Evolutionary conservation across 352 stramenopile species (phyloP).

Genomic region (Globisporangium emineosum): DNA sequence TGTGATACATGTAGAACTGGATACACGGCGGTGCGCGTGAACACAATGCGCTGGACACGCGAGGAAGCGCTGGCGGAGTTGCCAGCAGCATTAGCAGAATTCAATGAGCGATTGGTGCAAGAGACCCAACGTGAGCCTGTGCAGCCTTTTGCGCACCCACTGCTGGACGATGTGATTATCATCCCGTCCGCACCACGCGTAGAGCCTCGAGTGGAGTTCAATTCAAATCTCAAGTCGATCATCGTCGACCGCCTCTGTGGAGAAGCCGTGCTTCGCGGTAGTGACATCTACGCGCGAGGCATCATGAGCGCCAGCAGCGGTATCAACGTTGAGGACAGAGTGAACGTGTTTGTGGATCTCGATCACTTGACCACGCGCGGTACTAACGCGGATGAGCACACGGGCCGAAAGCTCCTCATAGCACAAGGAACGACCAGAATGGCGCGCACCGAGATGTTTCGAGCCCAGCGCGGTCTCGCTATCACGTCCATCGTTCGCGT

Average conservation of each 20-base stretch:
- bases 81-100: constrained; percentile 37
- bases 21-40: constrained; percentile 79
- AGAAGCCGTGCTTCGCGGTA: constrained; percentile 91
- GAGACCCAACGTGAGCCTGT: constrained; percentile 37
- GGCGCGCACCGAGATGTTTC: constrained; percentile 79
- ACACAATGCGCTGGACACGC: constrained; percentile 58
- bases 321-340: constrained; percentile 67
- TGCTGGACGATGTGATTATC: constrained; percentile 58
- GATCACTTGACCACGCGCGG: constrained; percentile 78
- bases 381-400: constrained; percentile 64
- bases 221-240: constrained; percentile 47
- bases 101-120: constrained; percentile 52
- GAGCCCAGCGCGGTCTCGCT: constrained; percentile 56
- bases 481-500: constrained; percentile 64
- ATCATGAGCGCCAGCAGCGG: constrained; percentile 89
- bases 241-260: constrained; percentile 91
- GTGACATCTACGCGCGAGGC: constrained; percentile 91
- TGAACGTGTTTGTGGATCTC: constrained; percentile 87
- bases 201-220: constrained; percentile 23
- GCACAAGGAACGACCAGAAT: constrained; percentile 67
- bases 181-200: constrained; percentile 56
- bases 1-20: constrained; percentile 31
- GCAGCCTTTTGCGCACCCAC: constrained; percentile 33
- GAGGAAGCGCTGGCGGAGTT: constrained; percentile 53
- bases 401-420: constrained; percentile 79